These are phyloP conservation scores for Colletotrichum shisoi DNA, from an alignment of 2,329 filamentous ascomycete genomes.

Conservation along the genomic window DNA sequence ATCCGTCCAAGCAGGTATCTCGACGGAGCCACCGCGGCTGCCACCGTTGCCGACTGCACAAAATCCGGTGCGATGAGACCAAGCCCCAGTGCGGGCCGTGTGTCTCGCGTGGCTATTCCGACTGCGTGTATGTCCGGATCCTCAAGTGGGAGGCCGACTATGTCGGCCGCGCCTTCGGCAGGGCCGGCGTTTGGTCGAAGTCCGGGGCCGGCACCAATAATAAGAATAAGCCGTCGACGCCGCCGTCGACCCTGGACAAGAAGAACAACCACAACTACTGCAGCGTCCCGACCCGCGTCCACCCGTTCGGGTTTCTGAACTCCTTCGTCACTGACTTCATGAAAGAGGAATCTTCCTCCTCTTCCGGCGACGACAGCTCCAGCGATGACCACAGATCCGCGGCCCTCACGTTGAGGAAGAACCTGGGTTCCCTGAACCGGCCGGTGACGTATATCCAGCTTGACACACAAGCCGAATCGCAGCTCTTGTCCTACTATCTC, in stretches of 20 bases:
- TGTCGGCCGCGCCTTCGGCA: slow-evolving; percentile 44
- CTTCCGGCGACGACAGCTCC: slow-evolving; percentile 20
- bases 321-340: slow-evolving; percentile 24
- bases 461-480: slow-evolving; percentile 23
- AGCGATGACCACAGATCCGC: slow-evolving; percentile 18
- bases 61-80: slow-evolving; percentile 42
- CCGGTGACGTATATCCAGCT: slow-evolving; percentile 31
- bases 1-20: slow-evolving; percentile 32
- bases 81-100: slow-evolving; percentile 41
- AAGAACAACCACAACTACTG: not conserved
- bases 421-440: slow-evolving; percentile 13
- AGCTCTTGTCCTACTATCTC: slow-evolving; percentile 37
- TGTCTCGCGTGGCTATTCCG: slow-evolving; percentile 39
- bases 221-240: slow-evolving; percentile 17
- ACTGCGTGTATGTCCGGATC: slow-evolving; percentile 37
- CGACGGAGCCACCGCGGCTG: slow-evolving; percentile 43
- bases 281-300: slow-evolving; percentile 23
- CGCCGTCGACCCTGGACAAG: slow-evolving; percentile 19
- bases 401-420: slow-evolving; percentile 22
- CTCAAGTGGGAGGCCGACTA: slow-evolving; percentile 48
- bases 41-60: slow-evolving; percentile 42
- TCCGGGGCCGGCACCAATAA: slow-evolving; percentile 14
- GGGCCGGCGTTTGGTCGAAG: slow-evolving; percentile 46
- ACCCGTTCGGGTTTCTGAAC: slow-evolving; percentile 32
- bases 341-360: slow-evolving; percentile 21